phyloP scores from a whole-genome alignment of 768 basidiomycete genomes.

The Pleurotus citrinopileatus region DNA sequence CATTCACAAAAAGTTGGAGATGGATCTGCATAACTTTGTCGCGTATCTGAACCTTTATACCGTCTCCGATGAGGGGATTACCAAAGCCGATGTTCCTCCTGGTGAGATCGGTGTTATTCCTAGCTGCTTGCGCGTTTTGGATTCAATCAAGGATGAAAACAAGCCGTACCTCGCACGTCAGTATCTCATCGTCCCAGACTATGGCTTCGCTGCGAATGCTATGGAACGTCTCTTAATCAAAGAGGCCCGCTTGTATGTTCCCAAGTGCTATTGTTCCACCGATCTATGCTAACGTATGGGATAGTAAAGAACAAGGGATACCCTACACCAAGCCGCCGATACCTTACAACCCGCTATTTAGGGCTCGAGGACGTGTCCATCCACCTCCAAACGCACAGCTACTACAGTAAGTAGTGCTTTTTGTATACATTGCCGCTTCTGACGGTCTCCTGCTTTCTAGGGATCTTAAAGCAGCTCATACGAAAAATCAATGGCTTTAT shows the following conservation, averaged over 20 bases:
- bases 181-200: neutral
- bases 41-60: neutral
- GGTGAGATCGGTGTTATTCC: neutral
- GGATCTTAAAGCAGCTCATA: neutral
- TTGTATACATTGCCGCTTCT: neutral
- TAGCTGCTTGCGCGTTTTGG: neutral
- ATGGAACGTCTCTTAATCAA: neutral
- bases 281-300: neutral
- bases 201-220: neutral
- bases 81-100: neutral
- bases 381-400: neutral
- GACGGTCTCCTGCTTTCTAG: neutral
- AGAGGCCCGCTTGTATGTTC: neutral
- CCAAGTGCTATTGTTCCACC: neutral
- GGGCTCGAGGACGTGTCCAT: neutral
- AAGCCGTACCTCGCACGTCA: neutral
- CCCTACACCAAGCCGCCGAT: neutral
- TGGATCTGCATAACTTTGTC: neutral
- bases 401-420: neutral
- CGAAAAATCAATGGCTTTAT: neutral
- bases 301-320: neutral
- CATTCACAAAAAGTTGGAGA: neutral
- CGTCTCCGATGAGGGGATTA: constrained; percentile 1
- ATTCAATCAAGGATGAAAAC: constrained; percentile 2
- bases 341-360: neutral